phyloP scores from a whole-genome alignment of 2,329 filamentous ascomycete species.

The Aspergillus persii region DNA sequence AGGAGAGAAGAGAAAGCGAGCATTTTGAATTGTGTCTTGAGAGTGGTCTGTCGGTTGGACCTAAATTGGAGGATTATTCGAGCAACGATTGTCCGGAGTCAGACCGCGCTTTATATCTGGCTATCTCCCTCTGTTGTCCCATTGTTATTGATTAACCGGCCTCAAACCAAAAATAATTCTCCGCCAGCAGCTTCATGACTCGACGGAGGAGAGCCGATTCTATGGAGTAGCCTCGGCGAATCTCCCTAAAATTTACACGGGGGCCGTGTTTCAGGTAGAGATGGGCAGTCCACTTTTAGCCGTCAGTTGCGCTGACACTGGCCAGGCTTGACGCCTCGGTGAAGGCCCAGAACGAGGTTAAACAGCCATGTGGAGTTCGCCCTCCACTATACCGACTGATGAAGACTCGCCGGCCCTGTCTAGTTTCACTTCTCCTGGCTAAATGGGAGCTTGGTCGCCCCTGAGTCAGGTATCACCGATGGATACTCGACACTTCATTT shows the following conservation, averaged over 20 bases:
- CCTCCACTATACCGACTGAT: neutral
- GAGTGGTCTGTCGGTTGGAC: no score
- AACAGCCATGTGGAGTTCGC: neutral
- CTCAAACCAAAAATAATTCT: neutral
- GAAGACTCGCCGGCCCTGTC: neutral
- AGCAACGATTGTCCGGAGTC: neutral
- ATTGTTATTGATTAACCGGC: neutral
- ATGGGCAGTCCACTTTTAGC: neutral
- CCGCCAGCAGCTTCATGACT: neutral
- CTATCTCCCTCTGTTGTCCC: neutral
- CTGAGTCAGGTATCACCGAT: neutral
- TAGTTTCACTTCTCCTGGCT: neutral
- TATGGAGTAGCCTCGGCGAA: neutral
- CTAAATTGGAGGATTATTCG: neutral
- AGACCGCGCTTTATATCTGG: neutral
- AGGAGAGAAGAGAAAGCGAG: constrained; percentile 13
- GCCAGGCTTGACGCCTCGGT: neutral
- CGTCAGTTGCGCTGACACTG: neutral
- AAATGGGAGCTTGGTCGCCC: neutral
- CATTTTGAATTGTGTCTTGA: constrained; percentile 2
- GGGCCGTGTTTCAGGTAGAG: neutral
- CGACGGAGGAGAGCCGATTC: no score
- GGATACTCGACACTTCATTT: no score
- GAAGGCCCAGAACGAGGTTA: no score
- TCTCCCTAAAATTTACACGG: neutral